Percentiles rank a stretch among this genome's conserved stretches.
phyloP scores from a whole-genome alignment of 2,329 filamentous ascomycete genomes.

The Fusarium tupiense region DNA sequence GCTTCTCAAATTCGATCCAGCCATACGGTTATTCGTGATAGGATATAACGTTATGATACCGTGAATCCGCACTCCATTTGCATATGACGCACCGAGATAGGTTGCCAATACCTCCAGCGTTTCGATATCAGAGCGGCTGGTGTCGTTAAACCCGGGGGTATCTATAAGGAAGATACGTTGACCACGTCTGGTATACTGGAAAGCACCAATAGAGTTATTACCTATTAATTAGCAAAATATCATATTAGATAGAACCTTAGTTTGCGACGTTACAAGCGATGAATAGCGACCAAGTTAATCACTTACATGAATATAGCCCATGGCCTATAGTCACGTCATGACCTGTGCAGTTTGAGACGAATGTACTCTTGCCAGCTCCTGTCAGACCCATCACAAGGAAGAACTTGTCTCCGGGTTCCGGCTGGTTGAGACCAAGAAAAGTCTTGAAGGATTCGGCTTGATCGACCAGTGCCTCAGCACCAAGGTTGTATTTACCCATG shows the following conservation, averaged over 20 bases:
- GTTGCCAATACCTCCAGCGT: slow-evolving; percentile 14
- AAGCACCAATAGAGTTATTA: slow-evolving; percentile 1
- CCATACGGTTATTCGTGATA: slow-evolving; percentile 22
- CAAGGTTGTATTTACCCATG: neutral
- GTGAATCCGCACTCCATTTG: slow-evolving; percentile 5
- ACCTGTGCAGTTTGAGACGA: slow-evolving; percentile 4
- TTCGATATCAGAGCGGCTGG: slow-evolving; percentile 11
- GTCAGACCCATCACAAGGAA: slow-evolving; percentile 11
- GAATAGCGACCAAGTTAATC: neutral
- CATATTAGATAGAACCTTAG: too few species aligned
- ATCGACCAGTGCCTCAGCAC: neutral
- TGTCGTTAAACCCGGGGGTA: slow-evolving; percentile 24
- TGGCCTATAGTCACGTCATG: neutral
- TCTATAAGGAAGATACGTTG: slow-evolving; percentile 17
- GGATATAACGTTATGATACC: slow-evolving; percentile 17
- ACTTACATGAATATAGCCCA: slow-evolving; percentile 13
- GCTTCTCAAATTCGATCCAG: slow-evolving; percentile 4
- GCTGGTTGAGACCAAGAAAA: slow-evolving; percentile 1
- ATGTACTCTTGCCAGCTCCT: slow-evolving; percentile 19
- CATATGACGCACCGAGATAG: slow-evolving; percentile 16
- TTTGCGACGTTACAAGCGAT: neutral
- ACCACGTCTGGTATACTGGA: neutral
- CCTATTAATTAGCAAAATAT: neutral
- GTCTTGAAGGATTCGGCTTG: neutral
- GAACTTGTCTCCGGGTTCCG: neutral